These are phyloP conservation scores for Diaporthe destruens DNA, from an alignment of 2,329 filamentous ascomycete species.

Conservation along the genomic window DNA sequence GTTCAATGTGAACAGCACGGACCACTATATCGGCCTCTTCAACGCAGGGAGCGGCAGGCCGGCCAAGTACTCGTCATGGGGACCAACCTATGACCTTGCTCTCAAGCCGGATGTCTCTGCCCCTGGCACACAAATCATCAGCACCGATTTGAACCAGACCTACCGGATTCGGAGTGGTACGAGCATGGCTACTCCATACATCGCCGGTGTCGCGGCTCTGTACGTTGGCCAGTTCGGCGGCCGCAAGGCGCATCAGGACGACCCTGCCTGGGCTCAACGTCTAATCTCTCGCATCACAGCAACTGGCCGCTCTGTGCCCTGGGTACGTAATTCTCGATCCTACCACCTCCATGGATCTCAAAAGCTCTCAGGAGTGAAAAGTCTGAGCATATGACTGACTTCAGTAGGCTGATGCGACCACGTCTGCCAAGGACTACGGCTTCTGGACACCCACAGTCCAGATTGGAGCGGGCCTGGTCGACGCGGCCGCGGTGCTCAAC, in stretches of 20 bases:
- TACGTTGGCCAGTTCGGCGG: slow-evolving; percentile 44
- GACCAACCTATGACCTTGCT: slow-evolving; percentile 54
- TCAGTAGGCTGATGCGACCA: background rate
- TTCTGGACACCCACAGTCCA: slow-evolving; percentile 55
- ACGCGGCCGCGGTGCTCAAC: slow-evolving; percentile 59
- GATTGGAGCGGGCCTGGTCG: slow-evolving; percentile 61
- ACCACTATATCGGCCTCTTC: slow-evolving; percentile 43
- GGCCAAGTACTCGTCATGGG: slow-evolving; percentile 55
- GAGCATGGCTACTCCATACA: slow-evolving; percentile 60
- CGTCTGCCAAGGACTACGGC: slow-evolving; percentile 35
- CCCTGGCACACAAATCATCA: slow-evolving; percentile 57
- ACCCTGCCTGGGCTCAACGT: slow-evolving; percentile 27
- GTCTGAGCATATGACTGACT: background rate
- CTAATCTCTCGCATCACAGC: slow-evolving; percentile 5
- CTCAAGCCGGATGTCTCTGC: slow-evolving; percentile 55
- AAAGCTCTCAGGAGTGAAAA: background rate
- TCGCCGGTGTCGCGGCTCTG: slow-evolving; percentile 55
- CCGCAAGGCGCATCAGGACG: slow-evolving; percentile 30
- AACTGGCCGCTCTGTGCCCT: slow-evolving; percentile 14
- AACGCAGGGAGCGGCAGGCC: slow-evolving; percentile 48
- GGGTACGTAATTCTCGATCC: background rate
- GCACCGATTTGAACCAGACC: slow-evolving; percentile 51
- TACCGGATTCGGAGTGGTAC: slow-evolving; percentile 60
- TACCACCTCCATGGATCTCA: background rate
- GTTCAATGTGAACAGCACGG: slow-evolving; percentile 40